phyloP scores from a whole-genome alignment of 2,329 filamentous ascomycete species.

The Pleomassaria siparia region DNA sequence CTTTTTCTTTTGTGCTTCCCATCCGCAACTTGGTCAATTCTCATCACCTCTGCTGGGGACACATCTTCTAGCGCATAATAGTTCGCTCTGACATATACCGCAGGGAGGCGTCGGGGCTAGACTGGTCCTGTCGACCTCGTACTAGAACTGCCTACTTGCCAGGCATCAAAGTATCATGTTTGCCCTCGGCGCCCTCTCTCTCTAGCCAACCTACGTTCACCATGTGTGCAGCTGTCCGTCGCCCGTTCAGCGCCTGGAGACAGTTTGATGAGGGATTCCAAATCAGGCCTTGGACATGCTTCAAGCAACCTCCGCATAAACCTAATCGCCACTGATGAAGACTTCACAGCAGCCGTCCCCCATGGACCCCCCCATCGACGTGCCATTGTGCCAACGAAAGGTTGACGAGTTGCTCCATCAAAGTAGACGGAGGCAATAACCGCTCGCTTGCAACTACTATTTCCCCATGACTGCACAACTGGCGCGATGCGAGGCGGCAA shows the following conservation, averaged over 20 bases:
- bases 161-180: slow-evolving; percentile 1
- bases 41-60: background rate
- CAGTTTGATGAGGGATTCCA: background rate
- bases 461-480: slow-evolving; percentile 15
- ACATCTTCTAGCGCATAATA: background rate
- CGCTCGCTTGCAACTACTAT: slow-evolving; percentile 22
- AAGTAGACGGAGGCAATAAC: slow-evolving; percentile 4
- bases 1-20: slow-evolving; percentile 9
- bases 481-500: slow-evolving; percentile 6
- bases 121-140: background rate
- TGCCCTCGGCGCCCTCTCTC: slow-evolving; percentile 6
- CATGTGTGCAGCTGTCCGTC: slow-evolving; percentile 9
- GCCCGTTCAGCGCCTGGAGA: background rate
- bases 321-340: background rate
- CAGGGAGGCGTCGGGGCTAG: background rate
- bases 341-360: slow-evolving; percentile 4
- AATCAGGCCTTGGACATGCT: slow-evolving; percentile 9
- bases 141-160: background rate
- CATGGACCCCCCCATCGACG: no score
- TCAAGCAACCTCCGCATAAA: background rate
- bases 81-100: background rate
- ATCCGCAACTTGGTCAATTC: slow-evolving; percentile 3
- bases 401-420: slow-evolving; percentile 7
- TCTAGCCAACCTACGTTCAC: slow-evolving; percentile 17
- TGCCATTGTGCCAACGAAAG: slow-evolving; percentile 15